These are phyloP conservation scores for Aspergillus aculeatinus DNA, from an alignment of 2,329 filamentous ascomycete species.

Conservation along the genomic window DNA sequence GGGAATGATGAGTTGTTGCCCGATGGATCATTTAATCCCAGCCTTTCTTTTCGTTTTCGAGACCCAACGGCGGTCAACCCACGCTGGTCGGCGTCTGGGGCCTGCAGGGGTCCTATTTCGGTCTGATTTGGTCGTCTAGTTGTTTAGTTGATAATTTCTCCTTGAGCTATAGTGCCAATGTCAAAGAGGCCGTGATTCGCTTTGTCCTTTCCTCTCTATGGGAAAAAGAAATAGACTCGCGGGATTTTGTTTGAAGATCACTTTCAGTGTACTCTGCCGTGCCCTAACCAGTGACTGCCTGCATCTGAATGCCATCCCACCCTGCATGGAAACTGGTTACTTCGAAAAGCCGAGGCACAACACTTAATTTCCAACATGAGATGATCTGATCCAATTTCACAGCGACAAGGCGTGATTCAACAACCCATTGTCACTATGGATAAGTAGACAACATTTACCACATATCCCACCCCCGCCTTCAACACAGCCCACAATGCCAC, in stretches of 20 bases:
- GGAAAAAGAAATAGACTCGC: neutral
- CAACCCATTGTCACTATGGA: too few relatives aligned
- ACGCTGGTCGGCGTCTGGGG: neutral
- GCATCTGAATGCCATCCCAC: neutral
- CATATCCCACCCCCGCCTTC: too few relatives aligned
- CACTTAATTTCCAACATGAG: too few relatives aligned
- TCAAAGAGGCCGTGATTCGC: neutral
- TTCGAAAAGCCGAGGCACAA: too few relatives aligned
- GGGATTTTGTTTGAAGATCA: neutral
- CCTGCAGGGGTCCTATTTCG: neutral
- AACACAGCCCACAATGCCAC: neutral
- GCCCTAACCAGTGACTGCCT: neutral
- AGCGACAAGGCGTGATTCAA: too few relatives aligned
- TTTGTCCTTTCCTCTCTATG: too few relatives aligned
- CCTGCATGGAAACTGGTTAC: too few relatives aligned
- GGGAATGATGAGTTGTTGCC: slow-evolving; percentile 12
- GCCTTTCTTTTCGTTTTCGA: slow-evolving; percentile 12
- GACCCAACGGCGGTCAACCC: slow-evolving; percentile 24
- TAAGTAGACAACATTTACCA: too few relatives aligned
- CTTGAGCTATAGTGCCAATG: neutral
- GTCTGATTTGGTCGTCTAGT: neutral
- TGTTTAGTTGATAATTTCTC: neutral
- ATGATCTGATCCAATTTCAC: too few relatives aligned
- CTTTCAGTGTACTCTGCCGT: neutral
- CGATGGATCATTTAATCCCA: slow-evolving; percentile 24